Percentiles rank a stretch among this genome's conserved stretches.
Evolutionary conservation across 305 asterid genomes (phyloP).

Genomic region (Fraxinus velutina): DNA sequence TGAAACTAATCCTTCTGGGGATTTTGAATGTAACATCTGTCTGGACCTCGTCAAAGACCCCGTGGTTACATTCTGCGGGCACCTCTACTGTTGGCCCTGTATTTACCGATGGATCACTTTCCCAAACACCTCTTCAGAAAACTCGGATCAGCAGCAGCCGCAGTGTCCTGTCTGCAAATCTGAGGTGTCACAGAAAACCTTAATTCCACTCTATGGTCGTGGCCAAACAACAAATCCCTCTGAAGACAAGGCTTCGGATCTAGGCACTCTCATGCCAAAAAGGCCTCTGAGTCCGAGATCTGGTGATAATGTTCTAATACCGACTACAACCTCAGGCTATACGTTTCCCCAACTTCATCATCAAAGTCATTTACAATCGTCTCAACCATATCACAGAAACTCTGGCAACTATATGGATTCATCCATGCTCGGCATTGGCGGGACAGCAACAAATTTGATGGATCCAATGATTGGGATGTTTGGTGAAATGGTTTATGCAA

Average conservation of each 20-base stretch:
- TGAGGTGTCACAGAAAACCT: conserved; percentile 43
- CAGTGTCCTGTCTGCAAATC: conserved; percentile 78
- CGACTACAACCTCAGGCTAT: conserved; percentile 8
- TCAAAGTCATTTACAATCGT: conserved; percentile 13
- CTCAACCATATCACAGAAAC: conserved; percentile 4
- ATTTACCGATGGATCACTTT: conserved; percentile 66
- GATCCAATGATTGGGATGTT: conserved; percentile 56
- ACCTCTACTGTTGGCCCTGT: conserved; percentile 90
- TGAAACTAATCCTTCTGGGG: conserved; percentile 33
- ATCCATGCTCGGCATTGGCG: conserved; percentile 23
- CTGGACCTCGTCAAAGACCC: conserved; percentile 71
- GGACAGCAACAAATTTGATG: conserved; percentile 27
- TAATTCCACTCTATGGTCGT: conserved; percentile 75
- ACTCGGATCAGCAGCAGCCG: conserved; percentile 30
- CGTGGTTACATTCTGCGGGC: conserved; percentile 81
- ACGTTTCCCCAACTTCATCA: conserved; percentile 33
- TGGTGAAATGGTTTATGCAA: conserved; percentile 65
- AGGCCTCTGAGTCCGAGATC: conserved; percentile 50
- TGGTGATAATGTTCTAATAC: neutral
- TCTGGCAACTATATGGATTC: conserved; percentile 19
- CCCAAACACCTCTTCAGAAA: conserved; percentile 24
- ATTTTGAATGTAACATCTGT: conserved; percentile 80
- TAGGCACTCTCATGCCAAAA: conserved; percentile 38
- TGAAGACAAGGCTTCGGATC: conserved; percentile 23
- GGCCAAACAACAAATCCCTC: conserved; percentile 38